phyloP scores from a whole-genome alignment of 345 rosid species.

The Arabis hirsuta region DNA sequence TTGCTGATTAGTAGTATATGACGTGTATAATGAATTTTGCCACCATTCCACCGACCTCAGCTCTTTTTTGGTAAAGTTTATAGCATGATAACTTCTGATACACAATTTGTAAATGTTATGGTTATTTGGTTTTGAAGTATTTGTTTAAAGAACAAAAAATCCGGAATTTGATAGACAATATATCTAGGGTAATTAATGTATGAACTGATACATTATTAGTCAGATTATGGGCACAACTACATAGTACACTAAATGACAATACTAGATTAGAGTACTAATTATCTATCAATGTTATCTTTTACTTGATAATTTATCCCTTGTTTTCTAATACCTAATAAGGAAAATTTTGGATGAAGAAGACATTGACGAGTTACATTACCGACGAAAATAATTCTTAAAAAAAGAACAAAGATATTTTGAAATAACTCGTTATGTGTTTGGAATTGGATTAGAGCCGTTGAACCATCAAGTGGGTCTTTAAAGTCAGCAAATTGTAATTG shows the following conservation, averaged over 20 bases:
- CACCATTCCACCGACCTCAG: slow-evolving; percentile 42
- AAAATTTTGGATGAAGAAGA: background rate
- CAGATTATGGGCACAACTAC: slow-evolving; percentile 2
- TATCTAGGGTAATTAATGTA: background rate
- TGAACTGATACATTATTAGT: slow-evolving; percentile 11
- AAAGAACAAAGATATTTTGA: background rate
- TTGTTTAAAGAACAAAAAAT: background rate
- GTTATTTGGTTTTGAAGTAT: slow-evolving; percentile 22
- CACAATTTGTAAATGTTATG: background rate
- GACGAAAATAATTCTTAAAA: background rate
- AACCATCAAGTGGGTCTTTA: slow-evolving; percentile 22
- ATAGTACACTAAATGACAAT: background rate
- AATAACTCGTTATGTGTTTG: slow-evolving; percentile 2
- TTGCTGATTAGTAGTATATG: slow-evolving; percentile 37
- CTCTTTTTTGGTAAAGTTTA: slow-evolving; percentile 20
- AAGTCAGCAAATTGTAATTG: slow-evolving; percentile 26
- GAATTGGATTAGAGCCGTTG: slow-evolving; percentile 38
- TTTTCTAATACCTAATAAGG: background rate
- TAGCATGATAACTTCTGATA: slow-evolving; percentile 5
- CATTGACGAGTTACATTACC: slow-evolving; percentile 18
- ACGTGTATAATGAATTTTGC: slow-evolving; percentile 41
- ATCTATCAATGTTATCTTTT: background rate
- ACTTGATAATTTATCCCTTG: background rate
- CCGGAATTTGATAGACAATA: background rate
- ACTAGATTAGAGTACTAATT: background rate